Percentiles rank a stretch among this genome's conserved stretches.
These are phyloP conservation scores for Ocimum tenuiflorum DNA, from an alignment of 257 asterid genomes.

Conservation along the genomic window DNA sequence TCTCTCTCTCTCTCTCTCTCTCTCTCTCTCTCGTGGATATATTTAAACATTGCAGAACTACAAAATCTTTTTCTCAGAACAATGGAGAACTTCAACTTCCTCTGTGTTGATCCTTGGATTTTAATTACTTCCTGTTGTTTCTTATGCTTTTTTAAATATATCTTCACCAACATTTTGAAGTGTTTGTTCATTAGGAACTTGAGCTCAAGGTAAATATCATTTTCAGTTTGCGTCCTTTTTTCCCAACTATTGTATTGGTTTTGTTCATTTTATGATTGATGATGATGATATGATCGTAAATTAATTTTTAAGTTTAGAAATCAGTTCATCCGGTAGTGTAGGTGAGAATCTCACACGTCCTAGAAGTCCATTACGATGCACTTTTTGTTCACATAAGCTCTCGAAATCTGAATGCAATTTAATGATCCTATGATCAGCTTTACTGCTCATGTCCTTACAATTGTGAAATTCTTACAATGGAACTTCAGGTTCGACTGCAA, in stretches of 20 bases:
- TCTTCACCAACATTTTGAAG: neutral
- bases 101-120: neutral
- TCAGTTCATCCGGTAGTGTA: neutral
- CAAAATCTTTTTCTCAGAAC: no score
- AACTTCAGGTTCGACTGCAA: slow-evolving; percentile 78
- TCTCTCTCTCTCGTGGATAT: neutral
- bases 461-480: slow-evolving; percentile 12
- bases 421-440: neutral
- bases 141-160: neutral
- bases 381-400: neutral
- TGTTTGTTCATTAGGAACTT: neutral
- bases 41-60: neutral
- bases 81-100: neutral
- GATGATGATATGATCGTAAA: neutral
- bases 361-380: neutral
- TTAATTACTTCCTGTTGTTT: neutral
- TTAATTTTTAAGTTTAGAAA: neutral
- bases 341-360: neutral
- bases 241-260: neutral
- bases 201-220: neutral
- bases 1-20: slow-evolving; percentile 2
- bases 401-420: neutral
- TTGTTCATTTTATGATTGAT: neutral
- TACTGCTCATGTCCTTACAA: slow-evolving; percentile 9
- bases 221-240: neutral